Conservation (phyloP, 352 stramenopile genomes). For the Phytophthora citricola region DNA sequence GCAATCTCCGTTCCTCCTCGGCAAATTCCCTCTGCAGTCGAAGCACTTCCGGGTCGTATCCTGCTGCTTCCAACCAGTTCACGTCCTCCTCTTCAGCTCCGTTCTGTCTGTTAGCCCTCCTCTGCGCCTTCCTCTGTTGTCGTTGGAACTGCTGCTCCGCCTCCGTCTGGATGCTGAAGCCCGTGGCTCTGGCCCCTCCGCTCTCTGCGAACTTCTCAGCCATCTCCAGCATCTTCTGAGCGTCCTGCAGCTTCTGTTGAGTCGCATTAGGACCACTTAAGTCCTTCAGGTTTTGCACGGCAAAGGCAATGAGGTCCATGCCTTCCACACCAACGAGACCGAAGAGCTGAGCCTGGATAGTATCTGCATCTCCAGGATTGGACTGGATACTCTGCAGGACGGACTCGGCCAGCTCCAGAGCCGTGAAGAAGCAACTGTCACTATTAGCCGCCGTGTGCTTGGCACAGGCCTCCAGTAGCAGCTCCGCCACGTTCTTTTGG, state of each 20-base stretch:
- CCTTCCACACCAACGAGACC: slow-evolving; percentile 85
- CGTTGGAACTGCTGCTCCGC: slow-evolving; percentile 59
- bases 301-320: slow-evolving; percentile 87
- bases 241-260: slow-evolving; percentile 50
- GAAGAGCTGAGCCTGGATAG: slow-evolving; percentile 79
- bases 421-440: slow-evolving; percentile 62
- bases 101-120: slow-evolving; percentile 52
- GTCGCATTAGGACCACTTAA: slow-evolving; percentile 36
- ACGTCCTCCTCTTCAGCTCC: slow-evolving; percentile 44
- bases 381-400: slow-evolving; percentile 73
- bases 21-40: slow-evolving; percentile 75
- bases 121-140: slow-evolving; percentile 62
- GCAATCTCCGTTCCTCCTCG: slow-evolving; percentile 60
- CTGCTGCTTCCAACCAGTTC: slow-evolving; percentile 79
- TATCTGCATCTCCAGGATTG: slow-evolving; percentile 56
- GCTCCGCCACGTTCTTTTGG: slow-evolving; percentile 39
- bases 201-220: slow-evolving; percentile 22
- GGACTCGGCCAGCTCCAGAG: slow-evolving; percentile 70
- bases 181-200: slow-evolving; percentile 22
- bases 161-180: slow-evolving; percentile 78
- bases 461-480: slow-evolving; percentile 53
- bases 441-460: slow-evolving; percentile 43
- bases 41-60: slow-evolving; percentile 83
- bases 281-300: slow-evolving; percentile 58
- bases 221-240: slow-evolving; percentile 52